Base-by-base conservation (phyloP, 331 rosid species). In the Rosa hybrid region DNA sequence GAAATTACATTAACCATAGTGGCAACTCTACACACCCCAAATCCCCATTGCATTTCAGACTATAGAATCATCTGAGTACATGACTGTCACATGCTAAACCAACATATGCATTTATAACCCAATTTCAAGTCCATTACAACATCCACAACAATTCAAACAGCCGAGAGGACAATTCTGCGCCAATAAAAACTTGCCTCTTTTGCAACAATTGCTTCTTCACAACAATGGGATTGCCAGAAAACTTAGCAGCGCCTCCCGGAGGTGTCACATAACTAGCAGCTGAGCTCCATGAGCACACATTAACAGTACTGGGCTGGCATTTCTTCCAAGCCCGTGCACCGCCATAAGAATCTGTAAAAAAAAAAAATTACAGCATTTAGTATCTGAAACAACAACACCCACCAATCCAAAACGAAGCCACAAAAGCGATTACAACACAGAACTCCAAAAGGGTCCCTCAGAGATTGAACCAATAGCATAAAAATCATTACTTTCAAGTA, bases 251-350 rank as follows among this genome's bases (percentile, higher is more conserved):
- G 2, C 60, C 77, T 67, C 82, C 83, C 45, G 75, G 83, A 13
- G 89, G 87, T 41, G 86, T 69, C 46, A 57, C 89, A 67, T 79
- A 86, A 86, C 81, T 89, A 5, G 93, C 77, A 80, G 92, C 34
- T 14, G 97, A 90, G 78, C 87, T 71, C 85, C 89, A 90, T 3
- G 92, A 83, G 77, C 49, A 73, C 49, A 50, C 78, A 77, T 68
- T 75, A 34, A 59, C 77, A 53, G 72, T 72, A 65, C 49, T 72
- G 4, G 83, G 56, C 45, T 64, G 80, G 78, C 88, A 85, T 84
- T 87, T 89, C 64, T 77, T 64, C 78, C 75, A 78, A 57, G 25
- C 84, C 63, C 80, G 23, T 6, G 81, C 78, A 81, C 78, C 87
- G 17, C 57, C 68, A 86, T 53, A 84, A 25, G 88, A 87, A 39